Percentiles rank a stretch among this genome's conserved stretches.
These are phyloP conservation scores for Hansfordia pulvinata DNA, from an alignment of 2,329 filamentous ascomycete species.

Conservation along the genomic window DNA sequence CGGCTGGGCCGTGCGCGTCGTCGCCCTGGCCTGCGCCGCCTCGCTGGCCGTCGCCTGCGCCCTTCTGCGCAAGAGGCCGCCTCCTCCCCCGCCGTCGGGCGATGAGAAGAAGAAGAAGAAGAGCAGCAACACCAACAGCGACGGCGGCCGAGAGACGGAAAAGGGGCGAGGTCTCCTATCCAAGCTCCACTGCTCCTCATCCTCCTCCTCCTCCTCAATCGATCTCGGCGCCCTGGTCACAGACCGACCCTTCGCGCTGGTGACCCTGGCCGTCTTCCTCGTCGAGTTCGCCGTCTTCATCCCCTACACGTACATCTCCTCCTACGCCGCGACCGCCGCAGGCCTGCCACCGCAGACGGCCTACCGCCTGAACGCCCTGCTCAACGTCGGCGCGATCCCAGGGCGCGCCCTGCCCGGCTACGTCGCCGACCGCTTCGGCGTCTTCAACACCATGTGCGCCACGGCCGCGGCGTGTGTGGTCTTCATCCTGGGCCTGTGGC, in stretches of 20 bases:
- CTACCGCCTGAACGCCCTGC: conserved; percentile 53
- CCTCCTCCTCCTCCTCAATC: no score
- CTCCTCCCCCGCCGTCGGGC: conserved; percentile 27
- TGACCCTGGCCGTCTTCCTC: conserved; percentile 40
- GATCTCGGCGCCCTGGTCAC: no score
- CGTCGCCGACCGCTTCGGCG: conserved; percentile 52
- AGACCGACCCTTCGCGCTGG: conserved; percentile 40
- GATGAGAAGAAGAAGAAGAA: no score
- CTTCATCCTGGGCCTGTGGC: conserved; percentile 45
- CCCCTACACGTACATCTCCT: conserved; percentile 55
- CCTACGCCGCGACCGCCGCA: conserved; percentile 43
- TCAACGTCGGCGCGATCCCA: conserved; percentile 56
- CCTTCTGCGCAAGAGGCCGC: conserved; percentile 27
- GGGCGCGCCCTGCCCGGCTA: conserved; percentile 56
- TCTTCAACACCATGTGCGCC: conserved; percentile 56
- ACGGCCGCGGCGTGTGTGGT: conserved; percentile 32
- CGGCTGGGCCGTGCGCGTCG: conserved; percentile 16
- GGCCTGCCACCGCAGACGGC: conserved; percentile 41
- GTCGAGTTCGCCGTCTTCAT: conserved; percentile 49
- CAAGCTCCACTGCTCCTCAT: no score
- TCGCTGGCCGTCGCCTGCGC: conserved; percentile 13
- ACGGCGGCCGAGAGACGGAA: no score
- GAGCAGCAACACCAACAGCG: no score
- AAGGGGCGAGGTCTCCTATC: no score
- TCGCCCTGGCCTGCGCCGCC: conserved; percentile 13